phyloP scores from a whole-genome alignment of 73 alveolate species.

The Diophrys appendiculata region DNA sequence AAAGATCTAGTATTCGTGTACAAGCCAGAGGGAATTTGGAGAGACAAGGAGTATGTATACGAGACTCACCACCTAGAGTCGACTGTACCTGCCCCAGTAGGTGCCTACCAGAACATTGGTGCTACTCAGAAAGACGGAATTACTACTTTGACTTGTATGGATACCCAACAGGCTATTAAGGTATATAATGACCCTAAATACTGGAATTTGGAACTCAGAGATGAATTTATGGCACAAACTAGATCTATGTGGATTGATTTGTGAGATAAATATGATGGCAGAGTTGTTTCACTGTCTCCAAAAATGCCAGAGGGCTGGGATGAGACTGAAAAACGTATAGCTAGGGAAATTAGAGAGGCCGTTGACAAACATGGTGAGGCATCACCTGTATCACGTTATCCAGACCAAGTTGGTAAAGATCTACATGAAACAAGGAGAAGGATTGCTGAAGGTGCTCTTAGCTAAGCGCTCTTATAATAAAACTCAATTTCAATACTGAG shows the following conservation, averaged over 20 bases:
- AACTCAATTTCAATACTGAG: conserved; percentile 1
- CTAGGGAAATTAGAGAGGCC: conserved; percentile 49
- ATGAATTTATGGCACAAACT: conserved; percentile 59
- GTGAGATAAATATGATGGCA: conserved; percentile 36
- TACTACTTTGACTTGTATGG: conserved; percentile 59
- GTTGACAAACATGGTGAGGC: conserved; percentile 50
- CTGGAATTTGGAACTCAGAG: conserved; percentile 73
- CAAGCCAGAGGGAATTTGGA: conserved; percentile 67
- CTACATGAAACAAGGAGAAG: conserved; percentile 5
- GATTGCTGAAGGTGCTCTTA: conserved; percentile 1
- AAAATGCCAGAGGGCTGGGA: background rate
- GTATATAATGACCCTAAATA: conserved; percentile 70
- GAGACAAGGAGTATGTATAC: conserved; percentile 66
- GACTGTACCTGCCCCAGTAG: conserved; percentile 62
- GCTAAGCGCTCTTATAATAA: background rate
- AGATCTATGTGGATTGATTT: conserved; percentile 42
- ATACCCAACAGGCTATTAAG: conserved; percentile 53
- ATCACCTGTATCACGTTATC: background rate
- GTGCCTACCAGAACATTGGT: conserved; percentile 55
- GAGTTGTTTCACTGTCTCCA: background rate
- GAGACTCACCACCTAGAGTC: conserved; percentile 81
- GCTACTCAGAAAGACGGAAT: conserved; percentile 66
- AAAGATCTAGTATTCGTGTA: conserved; percentile 82
- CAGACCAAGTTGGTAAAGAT: background rate
- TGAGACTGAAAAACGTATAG: conserved; percentile 11